phyloP scores from a whole-genome alignment of 2,329 filamentous ascomycete species.

The Fonsecaea monophora region DNA sequence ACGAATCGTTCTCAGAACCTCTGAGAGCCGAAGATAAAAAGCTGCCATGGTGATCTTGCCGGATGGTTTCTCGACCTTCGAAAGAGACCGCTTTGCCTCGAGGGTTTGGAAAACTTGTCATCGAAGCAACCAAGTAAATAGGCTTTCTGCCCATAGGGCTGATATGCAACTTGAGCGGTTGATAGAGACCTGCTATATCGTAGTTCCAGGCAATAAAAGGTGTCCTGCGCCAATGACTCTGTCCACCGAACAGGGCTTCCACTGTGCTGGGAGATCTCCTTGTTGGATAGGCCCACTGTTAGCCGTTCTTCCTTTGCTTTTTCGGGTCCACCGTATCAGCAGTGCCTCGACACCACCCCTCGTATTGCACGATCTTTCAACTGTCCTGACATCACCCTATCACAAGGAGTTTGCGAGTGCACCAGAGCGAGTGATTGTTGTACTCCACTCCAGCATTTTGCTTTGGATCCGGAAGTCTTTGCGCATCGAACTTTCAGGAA shows the following conservation, averaged over 20 bases:
- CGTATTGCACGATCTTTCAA: constrained; percentile 19
- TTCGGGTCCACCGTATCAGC: constrained; percentile 23
- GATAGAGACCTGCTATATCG: constrained; percentile 19
- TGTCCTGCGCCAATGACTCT: neutral
- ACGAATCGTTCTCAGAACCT: constrained; percentile 19
- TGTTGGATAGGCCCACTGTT: constrained; percentile 24
- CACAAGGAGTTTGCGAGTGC: constrained; percentile 12
- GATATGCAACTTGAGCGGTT: constrained; percentile 13
- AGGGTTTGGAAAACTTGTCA: constrained; percentile 2
- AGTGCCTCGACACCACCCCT: constrained; percentile 16
- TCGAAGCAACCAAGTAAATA: constrained; percentile 9
- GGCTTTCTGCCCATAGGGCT: constrained; percentile 22
- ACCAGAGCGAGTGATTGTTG: constrained; percentile 1
- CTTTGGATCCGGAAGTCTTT: constrained; percentile 16
- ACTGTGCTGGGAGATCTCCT: constrained; percentile 21
- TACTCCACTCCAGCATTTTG: constrained; percentile 16
- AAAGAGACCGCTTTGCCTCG: constrained; percentile 2
- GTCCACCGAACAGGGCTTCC: constrained; percentile 18
- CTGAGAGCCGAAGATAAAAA: neutral
- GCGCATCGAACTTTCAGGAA: constrained; percentile 18
- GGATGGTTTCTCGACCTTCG: constrained; percentile 7
- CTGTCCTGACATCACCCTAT: constrained; percentile 22
- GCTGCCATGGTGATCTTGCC: neutral
- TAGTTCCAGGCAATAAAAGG: constrained; percentile 17
- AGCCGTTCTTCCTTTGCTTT: constrained; percentile 18